phyloP scores from a whole-genome alignment of 2,329 filamentous ascomycete genomes.

The Davidsoniella neocaledoniae region DNA sequence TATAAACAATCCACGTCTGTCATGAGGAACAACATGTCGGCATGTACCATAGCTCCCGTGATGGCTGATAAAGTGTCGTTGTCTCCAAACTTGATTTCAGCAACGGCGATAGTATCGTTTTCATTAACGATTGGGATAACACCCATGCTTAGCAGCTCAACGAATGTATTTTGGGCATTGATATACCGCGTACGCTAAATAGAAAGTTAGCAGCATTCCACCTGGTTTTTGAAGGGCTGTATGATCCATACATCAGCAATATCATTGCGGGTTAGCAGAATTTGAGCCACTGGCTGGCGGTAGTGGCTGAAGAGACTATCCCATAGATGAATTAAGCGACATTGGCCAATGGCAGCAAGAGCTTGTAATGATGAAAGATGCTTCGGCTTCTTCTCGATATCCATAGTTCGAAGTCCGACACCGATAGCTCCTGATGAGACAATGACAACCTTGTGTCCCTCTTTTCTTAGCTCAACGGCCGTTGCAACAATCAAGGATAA shows the following conservation, averaged over 20 bases:
- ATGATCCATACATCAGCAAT: constrained; percentile 62
- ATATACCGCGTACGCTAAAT: constrained; percentile 70
- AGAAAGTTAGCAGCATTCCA: constrained; percentile 6
- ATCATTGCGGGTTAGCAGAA: constrained; percentile 84
- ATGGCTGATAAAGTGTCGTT: constrained; percentile 96
- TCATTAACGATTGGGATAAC: constrained; percentile 98
- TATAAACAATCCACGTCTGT: constrained; percentile 97
- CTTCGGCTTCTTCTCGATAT: constrained; percentile 73
- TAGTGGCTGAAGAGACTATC: constrained; percentile 81
- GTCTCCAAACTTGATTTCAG: constrained; percentile 98
- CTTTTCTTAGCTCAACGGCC: constrained; percentile 66
- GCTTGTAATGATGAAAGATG: constrained; percentile 83
- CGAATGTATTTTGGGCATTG: constrained; percentile 91
- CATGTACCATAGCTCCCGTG: constrained; percentile 91
- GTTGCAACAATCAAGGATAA: constrained; percentile 90
- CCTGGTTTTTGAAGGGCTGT: not conserved
- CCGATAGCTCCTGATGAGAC: constrained; percentile 96
- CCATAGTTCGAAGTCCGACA: constrained; percentile 79
- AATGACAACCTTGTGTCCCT: constrained; percentile 88
- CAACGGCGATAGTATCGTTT: constrained; percentile 90
- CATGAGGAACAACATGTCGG: constrained; percentile 94
- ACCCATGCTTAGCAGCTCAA: constrained; percentile 78
- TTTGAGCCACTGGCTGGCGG: constrained; percentile 81
- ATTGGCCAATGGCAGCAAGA: constrained; percentile 89
- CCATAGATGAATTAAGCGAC: constrained; percentile 87